Evolutionary conservation across 2,329 filamentous ascomycete species (phyloP), one percentile per base, ranked within the genome.

Genomic region (Stemphylium lycopersici): DNA sequence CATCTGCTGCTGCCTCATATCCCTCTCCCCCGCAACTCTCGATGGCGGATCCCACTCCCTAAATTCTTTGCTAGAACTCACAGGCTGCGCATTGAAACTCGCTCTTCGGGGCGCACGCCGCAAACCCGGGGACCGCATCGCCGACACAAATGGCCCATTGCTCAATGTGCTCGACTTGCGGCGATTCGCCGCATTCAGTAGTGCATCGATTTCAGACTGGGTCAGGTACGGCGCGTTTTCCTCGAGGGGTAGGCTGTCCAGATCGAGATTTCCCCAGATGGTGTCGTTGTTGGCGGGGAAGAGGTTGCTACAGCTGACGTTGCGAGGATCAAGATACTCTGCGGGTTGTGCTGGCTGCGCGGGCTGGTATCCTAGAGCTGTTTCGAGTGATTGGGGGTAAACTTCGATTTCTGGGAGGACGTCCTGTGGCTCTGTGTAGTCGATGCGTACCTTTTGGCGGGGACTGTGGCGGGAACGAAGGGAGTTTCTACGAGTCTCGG

Each of bases 11-110:
- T 22, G 2, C 4, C 6, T 7, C 12, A 5, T 20, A 16, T n/a
- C 20, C 3, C 13, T 22, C 18, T 36, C 26, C 4, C 10, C 32
- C 12, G 52, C 43, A 18, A 66, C 48, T n/a, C 16, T 26, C 10
- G 36, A 16, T 2, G 65, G 62, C 18, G 60, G 57, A 43, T 65
- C 62, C n/a, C 62, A 33, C 2, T 33, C 4, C 20, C 44, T 32
- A 29, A 60, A 66, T 37, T 58, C 48, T 15, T 42, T 65, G 16
- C 56, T 58, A n/a, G 29, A 37, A 20, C 37, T 55, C 2, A 68
- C 65, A 0, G 63, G 63, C 22, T 66, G 60, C n/a, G 15, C 24
- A 2, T 50, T 36, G 31, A 66, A 68, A 1, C 38, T 52, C 8
- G 63, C 65, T 4, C 51, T 54, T 20, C 60, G 47, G 6, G 29